Conservation (phyloP, 78 protist species). For the Trichosphaerium sp. region DNA sequence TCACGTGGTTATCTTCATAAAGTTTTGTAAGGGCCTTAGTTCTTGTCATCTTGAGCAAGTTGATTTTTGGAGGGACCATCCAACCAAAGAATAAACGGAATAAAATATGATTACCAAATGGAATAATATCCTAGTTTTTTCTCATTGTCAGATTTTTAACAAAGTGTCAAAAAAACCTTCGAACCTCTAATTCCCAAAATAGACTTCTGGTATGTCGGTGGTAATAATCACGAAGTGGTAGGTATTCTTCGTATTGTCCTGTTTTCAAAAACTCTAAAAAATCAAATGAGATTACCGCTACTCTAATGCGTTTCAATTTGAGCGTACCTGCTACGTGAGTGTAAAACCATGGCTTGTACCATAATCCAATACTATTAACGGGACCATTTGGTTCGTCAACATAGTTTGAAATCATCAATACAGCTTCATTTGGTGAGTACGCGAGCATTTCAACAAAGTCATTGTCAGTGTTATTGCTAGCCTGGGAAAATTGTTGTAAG, state of each 20-base stretch:
- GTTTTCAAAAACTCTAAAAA: no score
- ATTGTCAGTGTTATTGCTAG: neutral
- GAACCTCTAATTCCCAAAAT: conserved; percentile 39
- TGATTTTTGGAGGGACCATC: conserved; percentile 19
- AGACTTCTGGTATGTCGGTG: conserved; percentile 25
- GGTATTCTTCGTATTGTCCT: conserved; percentile 8
- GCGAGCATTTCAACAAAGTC: conserved; percentile 10
- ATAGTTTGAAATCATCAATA: conserved; percentile 10
- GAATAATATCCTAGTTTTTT: conserved; percentile 23
- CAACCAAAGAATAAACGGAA: conserved; percentile 28
- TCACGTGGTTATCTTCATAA: conserved; percentile 18
- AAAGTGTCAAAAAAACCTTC: no score
- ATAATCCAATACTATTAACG: conserved; percentile 5
- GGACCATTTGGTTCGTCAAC: neutral
- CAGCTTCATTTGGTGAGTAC: conserved; percentile 4
- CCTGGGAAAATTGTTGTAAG: neutral
- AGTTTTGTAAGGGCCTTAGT: conserved; percentile 12
- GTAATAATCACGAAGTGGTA: conserved; percentile 34
- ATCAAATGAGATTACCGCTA: no score
- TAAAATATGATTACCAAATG: conserved; percentile 13
- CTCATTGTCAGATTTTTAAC: no score
- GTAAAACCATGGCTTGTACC: conserved; percentile 50
- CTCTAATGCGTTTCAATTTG: no score
- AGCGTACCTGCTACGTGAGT: no score
- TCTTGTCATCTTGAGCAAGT: conserved; percentile 17